phyloP scores from a whole-genome alignment of 495 filamentous ascomycete species.

The Penicillium turbatum region DNA sequence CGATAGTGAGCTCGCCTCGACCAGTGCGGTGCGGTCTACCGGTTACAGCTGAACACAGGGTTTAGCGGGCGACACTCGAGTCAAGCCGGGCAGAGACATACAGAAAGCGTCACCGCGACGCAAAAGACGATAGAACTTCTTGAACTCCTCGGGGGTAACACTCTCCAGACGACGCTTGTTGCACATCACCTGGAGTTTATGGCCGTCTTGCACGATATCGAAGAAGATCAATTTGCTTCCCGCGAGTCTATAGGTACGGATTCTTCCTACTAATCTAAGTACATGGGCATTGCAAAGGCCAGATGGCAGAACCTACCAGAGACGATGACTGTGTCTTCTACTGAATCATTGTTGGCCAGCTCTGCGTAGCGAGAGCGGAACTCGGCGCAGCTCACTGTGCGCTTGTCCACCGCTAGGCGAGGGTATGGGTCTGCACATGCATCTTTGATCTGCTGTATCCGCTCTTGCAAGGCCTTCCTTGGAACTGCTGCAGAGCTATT shows the following conservation, averaged over 20 bases:
- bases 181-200: constrained; percentile 68
- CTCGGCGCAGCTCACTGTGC: constrained; percentile 35
- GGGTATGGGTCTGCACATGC: constrained; percentile 49
- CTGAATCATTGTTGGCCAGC: constrained; percentile 42
- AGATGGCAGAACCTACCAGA: constrained; percentile 42
- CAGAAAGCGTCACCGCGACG: constrained; percentile 75
- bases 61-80: constrained; percentile 9
- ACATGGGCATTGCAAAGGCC: constrained; percentile 27
- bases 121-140: constrained; percentile 52
- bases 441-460: constrained; percentile 47
- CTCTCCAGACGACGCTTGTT: constrained; percentile 55
- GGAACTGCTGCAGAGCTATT: constrained; percentile 35
- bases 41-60: constrained; percentile 49
- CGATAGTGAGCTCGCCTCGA: constrained; percentile 73
- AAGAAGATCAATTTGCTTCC: constrained; percentile 79
- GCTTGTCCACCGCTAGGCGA: constrained; percentile 32
- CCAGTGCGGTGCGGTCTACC: constrained; percentile 68
- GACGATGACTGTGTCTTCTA: constrained; percentile 41
- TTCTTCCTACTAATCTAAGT: constrained; percentile 61
- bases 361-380: constrained; percentile 37
- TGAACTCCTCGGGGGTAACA: constrained; percentile 48
- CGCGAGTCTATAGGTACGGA: constrained; percentile 53
- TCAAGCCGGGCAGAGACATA: constrained; percentile 40
- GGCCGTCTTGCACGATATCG: constrained; percentile 66
- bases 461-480: constrained; percentile 40